Conservation (phyloP, 257 asterid species). For the Schizonepeta tenuifolia region DNA sequence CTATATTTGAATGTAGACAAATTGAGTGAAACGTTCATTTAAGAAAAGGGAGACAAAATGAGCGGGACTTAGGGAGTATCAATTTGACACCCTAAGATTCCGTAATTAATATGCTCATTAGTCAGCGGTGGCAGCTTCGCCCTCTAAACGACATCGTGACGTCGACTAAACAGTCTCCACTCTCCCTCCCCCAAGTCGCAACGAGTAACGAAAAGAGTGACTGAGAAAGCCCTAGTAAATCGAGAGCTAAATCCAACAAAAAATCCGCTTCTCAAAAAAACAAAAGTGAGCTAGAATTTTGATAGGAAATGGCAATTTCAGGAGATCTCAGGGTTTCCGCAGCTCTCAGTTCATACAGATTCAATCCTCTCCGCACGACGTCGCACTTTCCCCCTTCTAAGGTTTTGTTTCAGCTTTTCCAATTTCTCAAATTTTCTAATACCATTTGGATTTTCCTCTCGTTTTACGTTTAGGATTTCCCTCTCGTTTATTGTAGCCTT, state of each 20-base stretch:
- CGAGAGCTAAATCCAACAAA: conserved; percentile 23
- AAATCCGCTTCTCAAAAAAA: not conserved
- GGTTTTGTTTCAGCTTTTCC: conserved; percentile 46
- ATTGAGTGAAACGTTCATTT: no score
- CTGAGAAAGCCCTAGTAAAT: conserved; percentile 37
- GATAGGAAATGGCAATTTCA: conserved; percentile 55
- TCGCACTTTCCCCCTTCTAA: conserved; percentile 57
- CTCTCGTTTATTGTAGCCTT: not conserved
- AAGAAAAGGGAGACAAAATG: no score
- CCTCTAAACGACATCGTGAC: conserved; percentile 31
- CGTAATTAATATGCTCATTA: not conserved
- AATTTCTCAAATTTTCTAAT: no score
- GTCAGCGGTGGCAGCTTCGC: not conserved
- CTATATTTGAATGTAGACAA: no score
- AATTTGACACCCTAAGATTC: no score
- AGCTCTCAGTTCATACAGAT: conserved; percentile 57
- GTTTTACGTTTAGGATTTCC: not conserved
- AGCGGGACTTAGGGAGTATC: no score
- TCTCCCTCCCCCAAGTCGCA: not conserved
- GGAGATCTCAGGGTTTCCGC: conserved; percentile 86
- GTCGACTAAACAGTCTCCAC: not conserved
- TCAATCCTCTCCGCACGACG: conserved; percentile 56
- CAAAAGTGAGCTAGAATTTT: conserved; percentile 4
- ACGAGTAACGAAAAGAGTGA: conserved; percentile 4
- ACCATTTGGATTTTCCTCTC: not conserved